A percentile compares a stretch with the other conserved stretches of the same genome.
phyloP scores from a whole-genome alignment of 306 rosid genomes.

The Trifolium fragiferum region DNA sequence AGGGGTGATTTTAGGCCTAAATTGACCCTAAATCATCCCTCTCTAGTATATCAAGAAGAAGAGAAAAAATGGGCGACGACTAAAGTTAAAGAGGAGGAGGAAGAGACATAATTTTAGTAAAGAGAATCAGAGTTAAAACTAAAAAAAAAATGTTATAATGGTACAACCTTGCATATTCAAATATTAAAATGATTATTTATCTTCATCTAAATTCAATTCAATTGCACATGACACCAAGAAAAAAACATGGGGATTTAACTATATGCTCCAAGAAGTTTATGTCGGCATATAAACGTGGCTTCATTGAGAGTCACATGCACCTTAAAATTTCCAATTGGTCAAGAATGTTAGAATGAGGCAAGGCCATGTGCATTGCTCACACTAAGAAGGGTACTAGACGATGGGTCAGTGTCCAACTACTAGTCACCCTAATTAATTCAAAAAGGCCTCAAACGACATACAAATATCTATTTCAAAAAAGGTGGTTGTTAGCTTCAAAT shows the following conservation, averaged over 20 bases:
- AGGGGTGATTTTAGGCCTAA: no score
- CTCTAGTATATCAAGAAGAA: no score
- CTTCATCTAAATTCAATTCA: neutral
- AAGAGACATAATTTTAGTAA: no score
- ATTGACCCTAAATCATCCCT: no score
- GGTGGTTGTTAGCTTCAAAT: neutral
- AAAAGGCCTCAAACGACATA: neutral
- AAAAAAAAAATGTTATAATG: no score
- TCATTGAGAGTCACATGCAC: neutral
- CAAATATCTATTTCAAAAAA: neutral
- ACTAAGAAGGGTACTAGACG: neutral
- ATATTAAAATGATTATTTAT: no score
- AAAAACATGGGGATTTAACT: neutral
- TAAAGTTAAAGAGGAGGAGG: no score
- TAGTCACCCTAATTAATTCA: neutral
- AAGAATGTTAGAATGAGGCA: neutral
- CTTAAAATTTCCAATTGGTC: neutral
- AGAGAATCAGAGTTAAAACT: no score
- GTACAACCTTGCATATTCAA: no score
- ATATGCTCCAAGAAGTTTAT: neutral
- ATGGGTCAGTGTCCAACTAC: neutral
- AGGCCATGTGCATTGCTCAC: conserved; percentile 50
- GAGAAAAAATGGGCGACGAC: no score
- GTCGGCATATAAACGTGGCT: conserved; percentile 12
- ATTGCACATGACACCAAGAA: neutral